Evolutionary conservation across 2,329 filamentous ascomycete genomes (phyloP), one percentile per base, ranked within the genome.

Genomic region (Fusarium sp.): DNA sequence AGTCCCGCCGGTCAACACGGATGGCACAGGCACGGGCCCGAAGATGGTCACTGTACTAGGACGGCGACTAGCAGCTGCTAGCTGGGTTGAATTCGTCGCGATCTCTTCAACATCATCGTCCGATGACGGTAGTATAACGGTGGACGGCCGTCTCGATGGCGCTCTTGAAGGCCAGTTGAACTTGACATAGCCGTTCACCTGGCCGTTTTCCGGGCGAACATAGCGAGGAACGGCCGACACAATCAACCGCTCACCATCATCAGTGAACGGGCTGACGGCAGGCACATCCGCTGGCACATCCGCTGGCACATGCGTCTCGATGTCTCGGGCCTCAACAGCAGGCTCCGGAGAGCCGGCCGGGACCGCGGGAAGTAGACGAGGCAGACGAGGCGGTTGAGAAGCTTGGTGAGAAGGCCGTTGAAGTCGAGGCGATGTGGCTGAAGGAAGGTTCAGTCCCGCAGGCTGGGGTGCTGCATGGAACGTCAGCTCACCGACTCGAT

Each of bases 161-260:
- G 40, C 65, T 65, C 44, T 72, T 55, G 64, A 67, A n/a, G 76
- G 75, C 79, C 79, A 80, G 53, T 77, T 74, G 50, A 81, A 79
- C 58, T 81, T 81, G 61, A 81, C 75, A 64, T 81, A 81, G 2
- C 79, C 78, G 53, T 81, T 80, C 31, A 81, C 77, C 44, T 73
- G 73, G 14, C 79, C 79, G 40, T 78, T 76, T 3, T 67, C 34
- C 1, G 79, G 79, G 6, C 78, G 75, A 40, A 44, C 10, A 58
- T 77, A 80, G 2, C 70, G 75, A 44, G 72, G 75, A 4, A 53
- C 27, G 4, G 51, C 29, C 1, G 64, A 67, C 18, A 69, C 60
- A 18, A 75, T 72, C 50, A 80, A 75, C 3, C 70, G 74, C 11
- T 76, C 77, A 27, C 77, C 50, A 18, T 69, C 74, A 25, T 79